Evolutionary conservation across 257 asterid species (phyloP).

Genomic region (Capsicum pubescens): DNA sequence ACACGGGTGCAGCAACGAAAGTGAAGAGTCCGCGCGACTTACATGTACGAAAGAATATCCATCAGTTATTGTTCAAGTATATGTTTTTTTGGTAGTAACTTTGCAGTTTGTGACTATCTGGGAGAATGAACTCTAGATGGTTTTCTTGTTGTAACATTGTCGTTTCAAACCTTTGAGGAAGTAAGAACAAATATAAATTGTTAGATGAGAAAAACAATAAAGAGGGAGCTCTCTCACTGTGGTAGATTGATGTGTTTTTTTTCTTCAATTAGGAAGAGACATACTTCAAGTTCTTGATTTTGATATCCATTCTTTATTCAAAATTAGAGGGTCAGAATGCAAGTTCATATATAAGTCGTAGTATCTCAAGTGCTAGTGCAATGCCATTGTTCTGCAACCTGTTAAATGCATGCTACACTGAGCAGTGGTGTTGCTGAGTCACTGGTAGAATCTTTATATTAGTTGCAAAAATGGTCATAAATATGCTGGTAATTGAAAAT

Average conservation of each 20-base stretch:
- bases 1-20: too few relatives aligned
- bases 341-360: neutral
- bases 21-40: too few relatives aligned
- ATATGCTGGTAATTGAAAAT: neutral
- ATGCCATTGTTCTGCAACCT: neutral
- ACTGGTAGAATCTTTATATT: neutral
- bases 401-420: neutral
- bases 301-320: neutral
- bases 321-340: neutral
- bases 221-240: neutral
- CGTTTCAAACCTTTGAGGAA: neutral
- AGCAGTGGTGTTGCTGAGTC: neutral
- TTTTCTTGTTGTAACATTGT: constrained; percentile 24
- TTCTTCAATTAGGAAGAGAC: neutral
- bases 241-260: neutral
- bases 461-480: neutral
- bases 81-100: neutral
- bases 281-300: neutral
- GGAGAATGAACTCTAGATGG: constrained; percentile 10
- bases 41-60: too few relatives aligned
- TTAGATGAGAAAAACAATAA: neutral
- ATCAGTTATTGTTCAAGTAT: neutral
- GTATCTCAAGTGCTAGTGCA: neutral
- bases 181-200: constrained; percentile 15
- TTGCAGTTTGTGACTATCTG: neutral